phyloP scores from a whole-genome alignment of 169 alveolate genomes.

The Plasmodium coatneyi region DNA sequence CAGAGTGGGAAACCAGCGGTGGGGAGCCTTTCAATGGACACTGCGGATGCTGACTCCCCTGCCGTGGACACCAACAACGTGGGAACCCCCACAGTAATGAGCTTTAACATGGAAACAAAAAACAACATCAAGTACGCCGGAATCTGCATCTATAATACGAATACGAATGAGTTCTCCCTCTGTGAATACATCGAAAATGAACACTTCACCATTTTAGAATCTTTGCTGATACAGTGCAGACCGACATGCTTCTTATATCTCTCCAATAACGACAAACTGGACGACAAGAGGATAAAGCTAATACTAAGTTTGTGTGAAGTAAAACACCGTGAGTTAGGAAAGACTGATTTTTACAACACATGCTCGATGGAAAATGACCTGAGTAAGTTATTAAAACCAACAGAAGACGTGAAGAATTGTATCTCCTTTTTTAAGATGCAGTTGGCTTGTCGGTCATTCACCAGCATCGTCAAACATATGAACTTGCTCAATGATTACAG shows the following conservation, averaged over 20 bases:
- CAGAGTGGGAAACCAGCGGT: background rate
- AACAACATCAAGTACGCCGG: constrained; percentile 55
- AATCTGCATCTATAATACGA: constrained; percentile 38
- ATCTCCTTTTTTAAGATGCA: constrained; percentile 57
- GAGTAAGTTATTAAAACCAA: constrained; percentile 72
- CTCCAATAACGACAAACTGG: constrained; percentile 26
- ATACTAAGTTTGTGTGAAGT: constrained; percentile 57
- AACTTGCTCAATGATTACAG: constrained; percentile 74
- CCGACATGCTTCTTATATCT: constrained; percentile 25
- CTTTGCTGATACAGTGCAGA: constrained; percentile 45
- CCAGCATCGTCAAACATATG: constrained; percentile 76
- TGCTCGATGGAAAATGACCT: constrained; percentile 76
- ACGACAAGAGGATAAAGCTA: constrained; percentile 51
- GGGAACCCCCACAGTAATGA: background rate
- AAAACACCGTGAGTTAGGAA: constrained; percentile 31
- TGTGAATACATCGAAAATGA: constrained; percentile 75
- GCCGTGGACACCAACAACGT: background rate
- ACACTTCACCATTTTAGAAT: constrained; percentile 64
- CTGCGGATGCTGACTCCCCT: background rate
- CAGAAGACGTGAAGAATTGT: constrained; percentile 78
- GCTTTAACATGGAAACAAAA: constrained; percentile 19
- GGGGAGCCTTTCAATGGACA: background rate
- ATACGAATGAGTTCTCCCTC: constrained; percentile 49
- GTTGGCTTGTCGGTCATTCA: constrained; percentile 77
- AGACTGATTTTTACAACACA: constrained; percentile 8